Percentiles rank a stretch among this genome's conserved stretches.
These are phyloP conservation scores for Strobilomyces confusus DNA, from an alignment of 768 basidiomycete genomes.

Conservation along the genomic window DNA sequence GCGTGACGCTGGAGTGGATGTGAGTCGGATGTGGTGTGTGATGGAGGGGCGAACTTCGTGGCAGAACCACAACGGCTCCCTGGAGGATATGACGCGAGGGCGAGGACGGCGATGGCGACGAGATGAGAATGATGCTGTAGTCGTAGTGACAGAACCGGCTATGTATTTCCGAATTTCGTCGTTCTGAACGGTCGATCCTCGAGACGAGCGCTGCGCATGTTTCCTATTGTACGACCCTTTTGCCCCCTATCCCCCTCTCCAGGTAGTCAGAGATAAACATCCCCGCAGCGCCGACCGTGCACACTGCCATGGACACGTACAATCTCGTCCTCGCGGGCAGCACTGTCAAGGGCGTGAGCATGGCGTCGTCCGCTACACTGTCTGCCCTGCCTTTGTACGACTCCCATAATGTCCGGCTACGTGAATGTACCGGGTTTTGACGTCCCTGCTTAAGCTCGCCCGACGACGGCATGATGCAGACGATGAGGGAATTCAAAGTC, in stretches of 20 bases:
- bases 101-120: conserved; percentile 1
- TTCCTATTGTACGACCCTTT: conserved; percentile 58
- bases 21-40: conserved; percentile 2
- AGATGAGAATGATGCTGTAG: neutral
- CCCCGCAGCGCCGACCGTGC: conserved; percentile 44
- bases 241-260: too few species aligned
- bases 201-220: too few species aligned
- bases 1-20: conserved; percentile 68
- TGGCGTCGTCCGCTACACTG: conserved; percentile 1
- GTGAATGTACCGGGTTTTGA: conserved; percentile 4
- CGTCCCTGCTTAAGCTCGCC: neutral
- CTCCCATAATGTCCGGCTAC: conserved; percentile 35
- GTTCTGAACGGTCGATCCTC: too few species aligned
- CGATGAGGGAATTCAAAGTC: too few species aligned
- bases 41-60: conserved; percentile 48
- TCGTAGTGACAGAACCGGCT: conserved; percentile 8
- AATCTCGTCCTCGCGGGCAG: conserved; percentile 53
- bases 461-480: conserved; percentile 20
- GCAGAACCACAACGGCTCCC: conserved; percentile 78
- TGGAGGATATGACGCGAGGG: conserved; percentile 51
- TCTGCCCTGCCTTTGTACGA: conserved; percentile 39
- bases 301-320: conserved; percentile 45
- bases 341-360: conserved; percentile 33
- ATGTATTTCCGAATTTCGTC: too few species aligned
- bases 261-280: conserved; percentile 48